Conservation (phyloP, 345 rosid species). For the Arabis alpina region DNA sequence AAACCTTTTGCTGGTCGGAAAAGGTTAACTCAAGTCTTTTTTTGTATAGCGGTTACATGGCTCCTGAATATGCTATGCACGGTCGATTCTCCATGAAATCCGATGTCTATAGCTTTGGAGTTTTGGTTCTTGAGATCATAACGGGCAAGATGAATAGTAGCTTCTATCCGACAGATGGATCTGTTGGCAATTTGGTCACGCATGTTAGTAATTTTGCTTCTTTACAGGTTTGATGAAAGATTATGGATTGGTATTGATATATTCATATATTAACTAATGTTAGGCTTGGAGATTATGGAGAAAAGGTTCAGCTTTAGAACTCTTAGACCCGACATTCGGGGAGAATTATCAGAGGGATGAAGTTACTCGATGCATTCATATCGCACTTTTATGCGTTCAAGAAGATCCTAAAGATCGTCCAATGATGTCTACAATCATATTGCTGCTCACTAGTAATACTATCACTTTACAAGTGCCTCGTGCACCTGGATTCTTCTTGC, state of each 20-base stretch:
- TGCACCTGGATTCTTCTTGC: conserved; percentile 14
- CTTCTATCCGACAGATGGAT: background rate
- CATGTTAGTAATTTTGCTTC: too few relatives aligned
- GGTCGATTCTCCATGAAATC: conserved; percentile 3
- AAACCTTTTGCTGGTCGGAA: too few relatives aligned
- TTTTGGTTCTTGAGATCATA: background rate
- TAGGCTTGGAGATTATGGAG: conserved; percentile 56
- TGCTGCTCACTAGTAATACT: conserved; percentile 15
- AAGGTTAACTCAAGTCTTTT: too few relatives aligned
- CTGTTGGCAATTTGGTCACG: conserved; percentile 11
- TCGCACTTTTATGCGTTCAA: conserved; percentile 54
- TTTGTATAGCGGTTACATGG: conserved; percentile 13
- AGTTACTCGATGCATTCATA: conserved; percentile 52
- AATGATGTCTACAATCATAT: conserved; percentile 35
- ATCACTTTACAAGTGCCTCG: conserved; percentile 30
- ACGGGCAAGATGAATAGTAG: background rate
- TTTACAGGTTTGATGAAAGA: too few relatives aligned
- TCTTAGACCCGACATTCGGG: conserved; percentile 41
- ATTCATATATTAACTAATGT: too few relatives aligned
- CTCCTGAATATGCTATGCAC: background rate
- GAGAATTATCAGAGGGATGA: conserved; percentile 38
- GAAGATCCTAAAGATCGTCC: conserved; percentile 49
- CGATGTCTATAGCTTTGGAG: conserved; percentile 21
- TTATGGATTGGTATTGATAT: too few relatives aligned
- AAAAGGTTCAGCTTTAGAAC: conserved; percentile 39